phyloP scores from a whole-genome alignment of 345 rosid species.

The Raphanus sativus region DNA sequence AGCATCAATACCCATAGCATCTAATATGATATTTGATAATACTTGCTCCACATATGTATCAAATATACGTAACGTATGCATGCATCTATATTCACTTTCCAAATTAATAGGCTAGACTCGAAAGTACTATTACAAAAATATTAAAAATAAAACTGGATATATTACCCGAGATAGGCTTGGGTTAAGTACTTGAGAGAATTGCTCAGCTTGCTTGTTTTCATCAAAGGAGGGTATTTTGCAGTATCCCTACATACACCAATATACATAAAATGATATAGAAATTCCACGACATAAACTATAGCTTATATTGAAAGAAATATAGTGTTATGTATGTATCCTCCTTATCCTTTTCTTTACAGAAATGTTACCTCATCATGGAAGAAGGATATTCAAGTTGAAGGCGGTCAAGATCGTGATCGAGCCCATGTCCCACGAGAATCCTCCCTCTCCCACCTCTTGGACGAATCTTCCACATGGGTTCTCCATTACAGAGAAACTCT shows the following conservation, averaged over 20 bases:
- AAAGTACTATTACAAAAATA: not conserved
- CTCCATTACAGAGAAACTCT: slow-evolving; percentile 85
- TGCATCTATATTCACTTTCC: not conserved
- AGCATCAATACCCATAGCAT: slow-evolving; percentile 28
- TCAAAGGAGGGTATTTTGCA: slow-evolving; percentile 79
- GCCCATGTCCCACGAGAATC: slow-evolving; percentile 91
- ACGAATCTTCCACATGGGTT: slow-evolving; percentile 88
- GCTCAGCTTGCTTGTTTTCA: slow-evolving; percentile 97
- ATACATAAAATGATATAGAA: not conserved
- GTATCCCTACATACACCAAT: slow-evolving; percentile 54
- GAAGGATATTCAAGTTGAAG: slow-evolving; percentile 81
- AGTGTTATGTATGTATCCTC: not conserved
- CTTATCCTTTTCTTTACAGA: not conserved
- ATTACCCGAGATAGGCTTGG: slow-evolving; percentile 88
- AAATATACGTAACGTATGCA: not conserved
- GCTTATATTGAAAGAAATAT: slow-evolving; percentile 10
- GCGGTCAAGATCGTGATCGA: slow-evolving; percentile 75
- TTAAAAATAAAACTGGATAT: not conserved
- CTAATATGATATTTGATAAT: not conserved
- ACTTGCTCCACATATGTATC: not conserved
- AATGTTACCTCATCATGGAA: slow-evolving; percentile 63
- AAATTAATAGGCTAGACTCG: not conserved
- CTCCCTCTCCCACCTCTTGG: slow-evolving; percentile 71
- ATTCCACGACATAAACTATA: not conserved
- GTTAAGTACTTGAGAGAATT: slow-evolving; percentile 86